Evolutionary conservation across 2,329 filamentous ascomycete genomes (phyloP).

Genomic region (Zymoseptoria pseudotritici): DNA sequence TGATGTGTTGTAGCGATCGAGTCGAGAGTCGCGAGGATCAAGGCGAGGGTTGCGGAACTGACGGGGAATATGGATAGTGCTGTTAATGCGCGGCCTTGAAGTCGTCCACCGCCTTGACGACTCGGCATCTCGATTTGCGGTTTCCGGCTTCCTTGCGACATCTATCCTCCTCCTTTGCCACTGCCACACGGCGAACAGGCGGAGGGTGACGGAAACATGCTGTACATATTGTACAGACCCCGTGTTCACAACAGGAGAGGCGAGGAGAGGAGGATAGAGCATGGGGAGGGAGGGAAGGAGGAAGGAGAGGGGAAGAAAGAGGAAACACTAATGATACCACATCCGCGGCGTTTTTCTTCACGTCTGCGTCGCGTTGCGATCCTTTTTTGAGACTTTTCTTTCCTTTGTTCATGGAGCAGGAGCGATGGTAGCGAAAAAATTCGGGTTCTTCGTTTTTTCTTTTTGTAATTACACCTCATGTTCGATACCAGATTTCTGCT

Average conservation of each 20-base stretch:
- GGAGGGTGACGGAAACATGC: no score
- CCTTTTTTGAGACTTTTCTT: not conserved
- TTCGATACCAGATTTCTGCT: no score
- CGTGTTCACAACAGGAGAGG: no score
- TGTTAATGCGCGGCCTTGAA: not conserved
- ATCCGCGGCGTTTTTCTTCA: not conserved
- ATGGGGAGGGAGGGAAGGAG: no score
- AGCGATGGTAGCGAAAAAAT: not conserved
- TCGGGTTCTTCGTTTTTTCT: no score
- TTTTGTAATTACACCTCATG: no score
- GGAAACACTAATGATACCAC: not conserved
- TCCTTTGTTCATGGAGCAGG: not conserved
- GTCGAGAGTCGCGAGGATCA: constrained; percentile 92
- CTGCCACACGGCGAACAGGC: no score
- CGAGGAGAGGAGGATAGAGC: not conserved
- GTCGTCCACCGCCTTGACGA: no score
- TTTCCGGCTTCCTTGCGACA: no score
- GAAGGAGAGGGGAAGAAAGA: not conserved
- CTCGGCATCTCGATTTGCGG: no score
- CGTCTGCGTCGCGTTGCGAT: not conserved
- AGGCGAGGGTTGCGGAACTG: constrained; percentile 88
- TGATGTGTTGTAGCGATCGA: constrained; percentile 65
- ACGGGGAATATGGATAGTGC: constrained; percentile 44
- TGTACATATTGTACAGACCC: no score
- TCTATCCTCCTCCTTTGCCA: no score